Conservation (phyloP, 176 grass and related monocot genomes). For the Oryza punctata region DNA sequence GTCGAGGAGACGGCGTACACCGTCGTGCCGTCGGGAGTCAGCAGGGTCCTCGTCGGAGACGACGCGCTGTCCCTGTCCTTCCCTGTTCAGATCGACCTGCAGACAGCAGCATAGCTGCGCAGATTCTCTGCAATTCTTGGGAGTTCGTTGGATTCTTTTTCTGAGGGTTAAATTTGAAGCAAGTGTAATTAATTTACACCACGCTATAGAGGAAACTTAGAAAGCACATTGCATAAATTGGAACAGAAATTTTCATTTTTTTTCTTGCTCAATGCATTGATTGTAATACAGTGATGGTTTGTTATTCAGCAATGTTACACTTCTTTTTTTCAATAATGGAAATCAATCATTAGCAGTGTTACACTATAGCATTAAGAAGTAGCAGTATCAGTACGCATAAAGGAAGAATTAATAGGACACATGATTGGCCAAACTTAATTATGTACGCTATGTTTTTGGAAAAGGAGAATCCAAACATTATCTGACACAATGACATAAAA, state of each 20-base stretch:
- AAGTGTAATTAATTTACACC: conserved; percentile 53
- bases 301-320: background rate
- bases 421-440: background rate
- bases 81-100: conserved; percentile 26
- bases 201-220: background rate
- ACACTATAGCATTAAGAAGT: no score
- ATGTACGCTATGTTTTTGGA: background rate
- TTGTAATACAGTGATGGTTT: background rate
- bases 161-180: background rate
- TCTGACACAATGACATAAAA: background rate
- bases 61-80: conserved; percentile 20
- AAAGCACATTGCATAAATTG: background rate
- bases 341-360: background rate
- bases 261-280: background rate
- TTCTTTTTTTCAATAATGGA: background rate
- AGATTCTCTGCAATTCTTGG: background rate
- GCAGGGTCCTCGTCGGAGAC: conserved; percentile 38
- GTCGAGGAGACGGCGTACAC: conserved; percentile 49
- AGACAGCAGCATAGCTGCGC: background rate
- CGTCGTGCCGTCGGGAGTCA: conserved; percentile 43
- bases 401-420: background rate
- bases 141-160: background rate
- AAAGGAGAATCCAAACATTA: background rate
- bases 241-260: background rate
- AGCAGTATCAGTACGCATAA: background rate